Percentiles rank a stretch among this genome's conserved stretches.
Evolutionary conservation across 495 filamentous ascomycete genomes (phyloP).

Genomic region (Cairneyella variabilis): DNA sequence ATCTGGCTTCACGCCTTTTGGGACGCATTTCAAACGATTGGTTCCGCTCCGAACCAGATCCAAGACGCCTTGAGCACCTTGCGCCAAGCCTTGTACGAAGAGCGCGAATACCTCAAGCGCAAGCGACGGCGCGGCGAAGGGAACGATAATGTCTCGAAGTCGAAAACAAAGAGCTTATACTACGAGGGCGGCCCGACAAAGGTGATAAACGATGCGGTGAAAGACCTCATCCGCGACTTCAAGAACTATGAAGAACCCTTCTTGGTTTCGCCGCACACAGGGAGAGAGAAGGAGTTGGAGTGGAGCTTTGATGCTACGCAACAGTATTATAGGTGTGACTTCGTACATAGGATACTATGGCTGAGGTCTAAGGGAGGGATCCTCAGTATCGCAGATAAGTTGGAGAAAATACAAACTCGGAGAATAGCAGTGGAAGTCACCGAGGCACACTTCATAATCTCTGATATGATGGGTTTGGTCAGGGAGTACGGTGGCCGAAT

Average conservation of each 20-base stretch:
- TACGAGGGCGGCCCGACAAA: conserved; percentile 16
- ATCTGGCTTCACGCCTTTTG: conserved; percentile 22
- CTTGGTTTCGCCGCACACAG: conserved; percentile 14
- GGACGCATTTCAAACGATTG: conserved; percentile 19
- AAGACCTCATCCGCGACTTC: conserved; percentile 23
- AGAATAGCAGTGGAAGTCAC: conserved; percentile 21
- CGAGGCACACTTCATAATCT: conserved; percentile 14
- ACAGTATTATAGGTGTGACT: conserved; percentile 21
- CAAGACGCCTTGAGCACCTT: conserved; percentile 17
- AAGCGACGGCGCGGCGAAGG: conserved; percentile 11
- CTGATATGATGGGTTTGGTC: conserved; percentile 21
- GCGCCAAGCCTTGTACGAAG: conserved; percentile 23
- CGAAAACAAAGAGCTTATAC: conserved; percentile 7
- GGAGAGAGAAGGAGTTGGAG: conserved; percentile 23
- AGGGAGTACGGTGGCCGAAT: conserved; percentile 14
- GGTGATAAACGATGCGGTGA: conserved; percentile 23
- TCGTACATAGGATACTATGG: conserved; percentile 19
- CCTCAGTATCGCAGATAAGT: conserved; percentile 14
- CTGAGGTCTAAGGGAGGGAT: conserved; percentile 13
- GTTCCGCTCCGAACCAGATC: conserved; percentile 14
- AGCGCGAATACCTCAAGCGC: conserved; percentile 22
- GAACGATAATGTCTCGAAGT: neutral
- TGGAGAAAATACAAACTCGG: conserved; percentile 22
- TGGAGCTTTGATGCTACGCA: conserved; percentile 25
- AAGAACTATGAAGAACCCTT: conserved; percentile 20